phyloP scores from a whole-genome alignment of 345 rosid genomes.

The Rhodamnia argentea region DNA sequence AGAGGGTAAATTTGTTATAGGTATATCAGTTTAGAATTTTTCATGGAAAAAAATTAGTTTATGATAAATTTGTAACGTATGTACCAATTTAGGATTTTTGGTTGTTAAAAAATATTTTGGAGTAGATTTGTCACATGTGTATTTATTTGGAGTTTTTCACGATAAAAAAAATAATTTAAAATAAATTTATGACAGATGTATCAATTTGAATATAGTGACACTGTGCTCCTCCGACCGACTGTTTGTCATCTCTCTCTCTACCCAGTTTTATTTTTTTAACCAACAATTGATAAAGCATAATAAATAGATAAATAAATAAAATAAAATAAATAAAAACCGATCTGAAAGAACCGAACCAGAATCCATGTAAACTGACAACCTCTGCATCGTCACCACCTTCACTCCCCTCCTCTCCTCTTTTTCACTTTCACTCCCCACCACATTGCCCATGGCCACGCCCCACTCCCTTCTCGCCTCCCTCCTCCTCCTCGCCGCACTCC shows the following conservation, averaged over 20 bases:
- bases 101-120: too few relatives aligned
- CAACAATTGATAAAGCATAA: not conserved
- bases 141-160: too few relatives aligned
- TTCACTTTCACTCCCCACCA: slow-evolving; percentile 4
- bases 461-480: slow-evolving; percentile 1
- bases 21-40: too few relatives aligned
- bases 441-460: slow-evolving; percentile 11
- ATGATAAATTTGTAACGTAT: too few relatives aligned
- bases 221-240: not conserved
- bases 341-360: not conserved
- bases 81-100: too few relatives aligned
- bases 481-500: not conserved
- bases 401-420: not conserved
- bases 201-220: not conserved
- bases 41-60: too few relatives aligned
- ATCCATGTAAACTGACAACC: not conserved
- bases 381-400: not conserved
- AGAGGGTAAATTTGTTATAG: too few relatives aligned
- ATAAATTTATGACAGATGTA: not conserved
- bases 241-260: not conserved
- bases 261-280: not conserved
- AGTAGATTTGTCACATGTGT: too few relatives aligned
- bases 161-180: too few relatives aligned
- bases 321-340: not conserved
- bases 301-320: not conserved